Evolutionary conservation across 805 yeast genomes (phyloP).

Genomic region (Pichia occidentalis): DNA sequence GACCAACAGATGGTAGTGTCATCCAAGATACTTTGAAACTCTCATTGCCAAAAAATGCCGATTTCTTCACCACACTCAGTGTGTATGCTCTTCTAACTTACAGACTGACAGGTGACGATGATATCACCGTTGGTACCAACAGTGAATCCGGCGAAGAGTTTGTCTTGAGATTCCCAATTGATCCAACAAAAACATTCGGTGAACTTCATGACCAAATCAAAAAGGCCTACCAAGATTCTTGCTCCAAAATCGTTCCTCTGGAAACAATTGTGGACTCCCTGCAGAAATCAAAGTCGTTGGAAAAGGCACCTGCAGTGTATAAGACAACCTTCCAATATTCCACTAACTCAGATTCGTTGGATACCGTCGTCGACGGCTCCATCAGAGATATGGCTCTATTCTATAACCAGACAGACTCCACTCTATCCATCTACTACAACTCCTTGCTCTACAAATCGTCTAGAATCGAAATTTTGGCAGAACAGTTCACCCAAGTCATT

Average conservation of each 20-base stretch:
- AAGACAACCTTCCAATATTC: constrained; percentile 50
- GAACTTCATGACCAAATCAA: constrained; percentile 44
- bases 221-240: constrained; percentile 33
- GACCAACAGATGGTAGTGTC: constrained; percentile 62
- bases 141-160: constrained; percentile 45
- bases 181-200: constrained; percentile 46
- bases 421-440: constrained; percentile 57
- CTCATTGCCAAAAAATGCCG: constrained; percentile 8
- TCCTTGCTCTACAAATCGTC: constrained; percentile 63
- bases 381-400: constrained; percentile 61
- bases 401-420: constrained; percentile 33
- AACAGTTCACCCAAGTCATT: constrained; percentile 60
- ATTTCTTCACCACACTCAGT: constrained; percentile 52
- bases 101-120: constrained; percentile 91
- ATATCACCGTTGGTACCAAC: constrained; percentile 79
- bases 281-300: constrained; percentile 42
- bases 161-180: constrained; percentile 54
- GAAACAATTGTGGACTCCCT: constrained; percentile 50
- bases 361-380: constrained; percentile 45
- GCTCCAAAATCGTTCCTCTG: constrained; percentile 39
- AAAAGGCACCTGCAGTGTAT: constrained; percentile 57
- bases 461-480: constrained; percentile 63
- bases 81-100: constrained; percentile 64
- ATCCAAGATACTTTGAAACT: constrained; percentile 46
- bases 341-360: constrained; percentile 32